phyloP scores from a whole-genome alignment of 208 protist genomes.

The Wallacemonas sp. region DNA sequence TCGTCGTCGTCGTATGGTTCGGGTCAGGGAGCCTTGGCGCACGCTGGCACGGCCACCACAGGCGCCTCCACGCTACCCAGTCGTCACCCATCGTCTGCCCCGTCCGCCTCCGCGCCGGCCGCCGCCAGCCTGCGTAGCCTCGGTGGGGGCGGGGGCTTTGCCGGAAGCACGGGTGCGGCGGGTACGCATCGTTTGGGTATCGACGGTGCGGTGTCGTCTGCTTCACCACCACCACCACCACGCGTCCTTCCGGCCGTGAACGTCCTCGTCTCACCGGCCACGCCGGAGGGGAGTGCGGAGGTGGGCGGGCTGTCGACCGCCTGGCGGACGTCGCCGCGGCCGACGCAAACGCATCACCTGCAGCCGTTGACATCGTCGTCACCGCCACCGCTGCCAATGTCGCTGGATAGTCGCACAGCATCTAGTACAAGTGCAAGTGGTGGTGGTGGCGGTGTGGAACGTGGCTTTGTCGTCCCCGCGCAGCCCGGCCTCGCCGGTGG shows the following conservation, averaged over 20 bases:
- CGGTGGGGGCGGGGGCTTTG: too few species aligned
- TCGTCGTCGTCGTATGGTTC: too few species aligned
- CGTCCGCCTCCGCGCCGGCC: background rate
- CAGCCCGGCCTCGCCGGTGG: background rate
- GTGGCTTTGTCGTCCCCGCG: background rate
- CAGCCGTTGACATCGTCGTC: background rate
- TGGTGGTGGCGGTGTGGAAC: too few species aligned
- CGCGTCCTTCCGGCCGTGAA: conserved; percentile 2
- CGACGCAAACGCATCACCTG: background rate
- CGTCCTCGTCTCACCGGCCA: background rate
- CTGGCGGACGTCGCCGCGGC: background rate
- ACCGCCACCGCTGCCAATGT: background rate
- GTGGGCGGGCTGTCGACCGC: background rate
- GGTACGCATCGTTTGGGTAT: background rate
- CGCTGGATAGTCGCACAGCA: too few species aligned
- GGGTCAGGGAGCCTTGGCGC: too few species aligned
- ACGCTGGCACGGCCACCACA: background rate
- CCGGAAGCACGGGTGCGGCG: too few species aligned
- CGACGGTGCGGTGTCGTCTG: too few species aligned
- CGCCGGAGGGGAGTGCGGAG: background rate
- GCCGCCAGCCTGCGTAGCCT: too few species aligned
- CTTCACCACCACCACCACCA: background rate
- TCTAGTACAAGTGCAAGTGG: too few species aligned
- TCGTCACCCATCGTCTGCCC: conserved; percentile 2
- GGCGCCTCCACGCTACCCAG: background rate